A percentile compares a stretch with the other conserved stretches of the same genome.
Conservation (phyloP, 1,284 basidiomycete species). For the Cerrena zonata region DNA sequence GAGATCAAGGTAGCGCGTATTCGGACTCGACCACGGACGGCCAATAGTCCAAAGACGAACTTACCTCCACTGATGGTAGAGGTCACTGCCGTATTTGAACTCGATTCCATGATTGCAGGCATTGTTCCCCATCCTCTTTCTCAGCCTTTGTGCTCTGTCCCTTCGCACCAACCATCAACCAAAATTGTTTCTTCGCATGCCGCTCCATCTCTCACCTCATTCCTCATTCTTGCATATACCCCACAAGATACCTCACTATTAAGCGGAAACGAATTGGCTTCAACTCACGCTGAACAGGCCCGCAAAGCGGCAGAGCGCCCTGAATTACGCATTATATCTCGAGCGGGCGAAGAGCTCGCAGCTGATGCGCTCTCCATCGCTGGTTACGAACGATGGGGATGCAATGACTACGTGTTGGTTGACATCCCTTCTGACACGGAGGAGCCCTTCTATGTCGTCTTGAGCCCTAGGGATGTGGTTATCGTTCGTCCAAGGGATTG, state of each 20-base stretch:
- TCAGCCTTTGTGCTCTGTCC: slow-evolving; percentile 15
- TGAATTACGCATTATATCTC: slow-evolving; percentile 87
- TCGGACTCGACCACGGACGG: slow-evolving; percentile 53
- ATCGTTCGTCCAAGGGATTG: slow-evolving; percentile 81
- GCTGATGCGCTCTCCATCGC: slow-evolving; percentile 80
- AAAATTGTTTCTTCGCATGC: slow-evolving; percentile 16
- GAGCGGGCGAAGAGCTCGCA: slow-evolving; percentile 82
- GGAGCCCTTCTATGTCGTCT: slow-evolving; percentile 62
- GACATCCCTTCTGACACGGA: slow-evolving; percentile 36
- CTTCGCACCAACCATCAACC: slow-evolving; percentile 18
- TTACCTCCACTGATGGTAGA: slow-evolving; percentile 67
- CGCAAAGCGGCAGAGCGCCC: slow-evolving; percentile 82
- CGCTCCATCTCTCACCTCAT: slow-evolving; percentile 49
- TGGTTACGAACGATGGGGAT: slow-evolving; percentile 79
- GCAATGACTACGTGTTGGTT: slow-evolving; percentile 84
- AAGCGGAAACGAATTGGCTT: slow-evolving; percentile 59
- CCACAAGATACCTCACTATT: slow-evolving; percentile 60
- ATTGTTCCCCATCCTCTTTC: slow-evolving; percentile 71
- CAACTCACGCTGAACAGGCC: slow-evolving; percentile 66
- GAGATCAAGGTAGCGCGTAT: slow-evolving; percentile 87
- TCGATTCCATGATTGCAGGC: slow-evolving; percentile 94
- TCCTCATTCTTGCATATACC: slow-evolving; percentile 81
- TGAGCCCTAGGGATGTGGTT: slow-evolving; percentile 83
- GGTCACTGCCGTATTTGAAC: slow-evolving; percentile 85
- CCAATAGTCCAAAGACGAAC: slow-evolving; percentile 36